phyloP scores from a whole-genome alignment of 768 basidiomycete genomes.

The Lentinula raphanica region DNA sequence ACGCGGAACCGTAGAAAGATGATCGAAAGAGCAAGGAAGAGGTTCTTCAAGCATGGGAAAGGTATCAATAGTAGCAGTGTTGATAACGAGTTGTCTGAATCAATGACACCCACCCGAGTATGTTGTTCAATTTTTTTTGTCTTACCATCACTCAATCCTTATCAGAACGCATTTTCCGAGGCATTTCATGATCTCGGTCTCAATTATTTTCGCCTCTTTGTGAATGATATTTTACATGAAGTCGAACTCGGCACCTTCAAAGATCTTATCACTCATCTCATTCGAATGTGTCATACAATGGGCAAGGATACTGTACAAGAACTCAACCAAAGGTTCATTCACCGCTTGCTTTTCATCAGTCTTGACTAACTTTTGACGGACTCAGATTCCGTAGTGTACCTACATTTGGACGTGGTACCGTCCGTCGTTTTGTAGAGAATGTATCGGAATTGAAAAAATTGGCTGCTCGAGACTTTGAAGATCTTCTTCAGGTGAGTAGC shows the following conservation, averaged over 20 bases:
- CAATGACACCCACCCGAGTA: neutral
- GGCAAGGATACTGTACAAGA: neutral
- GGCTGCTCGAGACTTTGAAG: neutral
- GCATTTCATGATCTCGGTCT: neutral
- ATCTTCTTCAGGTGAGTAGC: neutral
- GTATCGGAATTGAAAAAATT: neutral
- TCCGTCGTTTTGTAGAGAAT: neutral
- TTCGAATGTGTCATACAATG: neutral
- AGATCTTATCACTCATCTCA: neutral
- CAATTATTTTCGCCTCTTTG: neutral
- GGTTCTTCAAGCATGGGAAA: neutral
- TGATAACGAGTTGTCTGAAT: neutral
- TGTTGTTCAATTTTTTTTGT: neutral
- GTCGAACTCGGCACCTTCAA: neutral
- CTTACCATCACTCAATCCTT: neutral
- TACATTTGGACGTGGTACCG: neutral
- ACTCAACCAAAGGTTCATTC: neutral
- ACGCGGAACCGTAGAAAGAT: neutral
- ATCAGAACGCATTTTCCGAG: neutral
- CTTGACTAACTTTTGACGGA: neutral
- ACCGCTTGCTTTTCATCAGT: neutral
- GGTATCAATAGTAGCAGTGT: neutral
- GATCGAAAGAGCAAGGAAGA: neutral
- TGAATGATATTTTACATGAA: neutral
- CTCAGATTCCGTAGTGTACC: neutral